Evolutionary conservation across 2,329 filamentous ascomycete genomes (phyloP), one percentile per base, ranked within the genome.

Genomic region (Fusarium citri): DNA sequence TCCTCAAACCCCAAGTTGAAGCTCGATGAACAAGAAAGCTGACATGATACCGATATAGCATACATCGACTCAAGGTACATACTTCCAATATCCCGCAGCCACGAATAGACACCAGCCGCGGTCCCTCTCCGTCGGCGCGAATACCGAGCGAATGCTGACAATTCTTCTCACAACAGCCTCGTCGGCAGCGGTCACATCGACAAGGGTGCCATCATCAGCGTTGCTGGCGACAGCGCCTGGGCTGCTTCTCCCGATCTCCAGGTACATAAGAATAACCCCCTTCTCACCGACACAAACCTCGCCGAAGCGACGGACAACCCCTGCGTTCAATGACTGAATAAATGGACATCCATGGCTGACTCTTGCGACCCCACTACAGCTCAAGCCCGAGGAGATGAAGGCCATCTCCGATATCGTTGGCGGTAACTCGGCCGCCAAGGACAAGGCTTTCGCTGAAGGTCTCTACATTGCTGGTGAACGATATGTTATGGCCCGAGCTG

Each of bases 141-240:
- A 50, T 65, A 59, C 61, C 59, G 56, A 61, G 26, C 45, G 42
- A 56, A 72, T 72, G 64, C 74, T 76, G 71, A 74, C 72, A 55
- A 73, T 63, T 54, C 23, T 45, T 28, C 23, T 68, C 56, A 55
- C 31, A 68, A 74, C 78, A 97, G 94, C 88, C 89, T 97, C 76
- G 88, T 97, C 78, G 91, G 87, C 83, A 90, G 87, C 76, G 90
- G 90, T 77, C 91, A 94, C 80, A 83, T 97, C 78, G 91, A 96
- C 84, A 91, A 94, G 84, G 94, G 88, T 76, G 92, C 92, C 78
- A 94, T 97, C 80, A 89, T 96, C 85, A 94, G 92, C 82, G 84
- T 83, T 71, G 92, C 92, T 74, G 93, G 94, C 76, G 92, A 92
- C 82, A 94, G 91, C 79, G 86, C 89, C 75, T 97, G 94, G 93